Base-by-base conservation (phyloP, 495 filamentous ascomycete species). In the Massariosphaeria phaeospora region DNA sequence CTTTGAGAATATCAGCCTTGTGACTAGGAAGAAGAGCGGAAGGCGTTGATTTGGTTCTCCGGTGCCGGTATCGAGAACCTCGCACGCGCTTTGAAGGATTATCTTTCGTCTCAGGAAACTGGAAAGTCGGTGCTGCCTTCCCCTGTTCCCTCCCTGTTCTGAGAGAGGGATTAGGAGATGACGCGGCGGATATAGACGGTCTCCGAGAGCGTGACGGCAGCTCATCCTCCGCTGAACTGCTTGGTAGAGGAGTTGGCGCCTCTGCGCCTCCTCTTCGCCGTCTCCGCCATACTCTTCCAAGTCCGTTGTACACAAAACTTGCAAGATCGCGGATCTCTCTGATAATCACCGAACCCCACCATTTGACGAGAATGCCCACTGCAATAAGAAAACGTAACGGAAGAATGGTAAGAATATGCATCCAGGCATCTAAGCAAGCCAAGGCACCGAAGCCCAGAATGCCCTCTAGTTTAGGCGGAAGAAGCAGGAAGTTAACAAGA, bases 351-450 rank as follows among this genome's bases (percentile, higher is more conserved):
- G 79, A 71, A 2, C 67, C 71, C 85, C 85, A 89, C 71, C 87
- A 96, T 48, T 76, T 77, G 1, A 81, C 67, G 25, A 97, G 70
- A 1, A 97, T 82, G 1, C 82, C 79, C 0, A 91, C 57, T 9
- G 93, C 90, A 56, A 89, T 88, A 46, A 91, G 66, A 66, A 99
- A 97, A 0, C 93, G 81, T 48, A 99, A 76, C 10, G 93, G 93
- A 6, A 97, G 72, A 26, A 99, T 90, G 0, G 94, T 99, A 55
- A 97, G 95, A 0, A 89, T 89, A 69, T 94, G 90, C 3, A 97
- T 77, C 93, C 91, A 99, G n/a, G 90, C 84, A 72, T 99, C 93
- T 26, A 97, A 73, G 68, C 93, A 97, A 25, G 91, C 88, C 20
- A 96, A 65, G 9, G 85, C 80, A 6, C 93, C 93, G 72, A 99